phyloP scores from a whole-genome alignment of 345 rosid species.

The Gossypium australe region DNA sequence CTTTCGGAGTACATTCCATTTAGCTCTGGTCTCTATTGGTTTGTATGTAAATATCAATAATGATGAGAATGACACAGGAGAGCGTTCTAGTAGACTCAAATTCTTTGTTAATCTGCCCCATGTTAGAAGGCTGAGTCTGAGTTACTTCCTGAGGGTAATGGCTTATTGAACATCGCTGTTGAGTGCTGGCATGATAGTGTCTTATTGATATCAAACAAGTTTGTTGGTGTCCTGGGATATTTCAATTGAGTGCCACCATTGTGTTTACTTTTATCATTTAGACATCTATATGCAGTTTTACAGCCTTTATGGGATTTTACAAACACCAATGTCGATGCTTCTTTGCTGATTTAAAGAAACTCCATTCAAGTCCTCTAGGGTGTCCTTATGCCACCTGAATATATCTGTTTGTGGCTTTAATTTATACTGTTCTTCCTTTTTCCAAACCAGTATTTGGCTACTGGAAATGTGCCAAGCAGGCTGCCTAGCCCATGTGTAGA shows the following conservation, averaged over 20 bases:
- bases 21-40: conserved; percentile 50
- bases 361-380: not conserved
- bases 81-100: conserved; percentile 43
- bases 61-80: conserved; percentile 18
- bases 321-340: not conserved
- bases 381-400: not conserved
- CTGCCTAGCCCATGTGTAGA: conserved; percentile 45
- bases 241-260: not conserved
- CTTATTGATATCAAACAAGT: not conserved
- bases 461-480: conserved; percentile 45
- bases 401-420: conserved; percentile 10
- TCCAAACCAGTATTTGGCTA: conserved; percentile 45
- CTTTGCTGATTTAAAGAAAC: not conserved
- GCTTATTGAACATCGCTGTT: not conserved
- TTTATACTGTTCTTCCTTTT: conserved; percentile 13
- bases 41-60: conserved; percentile 39
- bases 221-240: not conserved
- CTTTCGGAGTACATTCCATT: conserved; percentile 34
- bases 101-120: conserved; percentile 59
- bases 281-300: not conserved
- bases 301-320: not conserved
- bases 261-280: not conserved
- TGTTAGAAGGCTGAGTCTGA: conserved; percentile 56
- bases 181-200: not conserved
- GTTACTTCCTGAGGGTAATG: conserved; percentile 56